Evolutionary conservation across 805 yeast species (phyloP), one percentile per base, ranked within the genome.

Genomic region (Yamadazyma phyllophila): DNA sequence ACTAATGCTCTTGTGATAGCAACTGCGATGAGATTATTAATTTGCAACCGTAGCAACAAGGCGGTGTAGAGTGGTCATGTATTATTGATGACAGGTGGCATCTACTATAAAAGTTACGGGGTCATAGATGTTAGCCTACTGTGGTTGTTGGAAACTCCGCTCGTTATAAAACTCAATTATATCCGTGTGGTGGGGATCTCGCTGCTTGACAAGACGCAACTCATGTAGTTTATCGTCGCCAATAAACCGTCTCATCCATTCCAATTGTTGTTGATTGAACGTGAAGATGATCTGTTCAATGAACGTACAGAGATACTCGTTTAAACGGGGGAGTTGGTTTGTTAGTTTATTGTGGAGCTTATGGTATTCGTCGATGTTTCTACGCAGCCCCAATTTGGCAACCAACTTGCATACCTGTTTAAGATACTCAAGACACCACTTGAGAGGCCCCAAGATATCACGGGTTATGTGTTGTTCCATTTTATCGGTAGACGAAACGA

Each of bases 171-270:
- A 45, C 10, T 37, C 26, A 13, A 45, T 31, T 16, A 48, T 43
- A 35, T 48, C 52, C 9, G n/a, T 16, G 26, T 48, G 43, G 4
- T n/a, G 4, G 5, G 8, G 32, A 5, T 24, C 43, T 27, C n/a
- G 14, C 17, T 10, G 29, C 26, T 15, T 26, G 6, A 45, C 15
- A 27, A 46, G 42, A 15, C 47, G 35, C 40, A 46, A 57, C 45
- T 56, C 56, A 29, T 38, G 12, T 10, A 56, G 39, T 36, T 55
- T 56, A 14, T 46, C 29, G 10, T 50, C 43, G 2, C 61, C 60
- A n/a, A 59, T 49, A 11, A 54, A 49, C 9, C 32, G 41, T 12
- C 36, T 40, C 15, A 53, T 33, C 61, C 61, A 55, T 12, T 31
- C 14, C 4, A 26, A 24, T 33, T 17, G 27, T 16, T 29, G 37